Evolutionary conservation across 768 basidiomycete genomes (phyloP).

Genomic region (Kockovaella imperatae): DNA sequence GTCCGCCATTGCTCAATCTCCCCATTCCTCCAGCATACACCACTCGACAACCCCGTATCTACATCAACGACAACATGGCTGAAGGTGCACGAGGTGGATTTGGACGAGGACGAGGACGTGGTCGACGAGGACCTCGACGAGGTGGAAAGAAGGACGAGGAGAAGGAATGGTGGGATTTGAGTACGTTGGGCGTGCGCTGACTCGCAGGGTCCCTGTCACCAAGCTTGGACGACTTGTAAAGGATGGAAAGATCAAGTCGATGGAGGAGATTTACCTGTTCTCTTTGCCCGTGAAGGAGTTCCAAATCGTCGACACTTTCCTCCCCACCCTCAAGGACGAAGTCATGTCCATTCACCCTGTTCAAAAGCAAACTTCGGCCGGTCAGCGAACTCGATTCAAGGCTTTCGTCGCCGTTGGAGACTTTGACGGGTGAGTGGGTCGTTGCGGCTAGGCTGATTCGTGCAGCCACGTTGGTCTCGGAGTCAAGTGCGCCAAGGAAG

Average conservation of each 20-base stretch:
- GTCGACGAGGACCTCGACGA: constrained; percentile 74
- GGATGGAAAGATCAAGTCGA: constrained; percentile 99
- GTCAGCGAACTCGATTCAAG: constrained; percentile 99
- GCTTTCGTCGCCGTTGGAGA: constrained; percentile 99
- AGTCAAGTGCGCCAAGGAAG: constrained; percentile 99
- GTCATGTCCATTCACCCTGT: constrained; percentile 99
- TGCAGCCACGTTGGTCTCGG: constrained; percentile 83
- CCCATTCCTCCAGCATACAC: constrained; percentile 8
- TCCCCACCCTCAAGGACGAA: constrained; percentile 88
- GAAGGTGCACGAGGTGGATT: constrained; percentile 81
- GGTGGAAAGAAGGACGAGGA: constrained; percentile 99
- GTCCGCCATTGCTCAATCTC: constrained; percentile 2
- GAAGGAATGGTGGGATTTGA: constrained; percentile 80
- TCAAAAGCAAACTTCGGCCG: constrained; percentile 98
- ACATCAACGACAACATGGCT: constrained; percentile 40
- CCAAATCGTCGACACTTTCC: constrained; percentile 99
- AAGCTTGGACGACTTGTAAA: constrained; percentile 98
- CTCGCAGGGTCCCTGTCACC: constrained; percentile 82
- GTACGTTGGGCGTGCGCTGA: background rate
- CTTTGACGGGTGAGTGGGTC: constrained; percentile 60
- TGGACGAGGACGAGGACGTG: constrained; percentile 54
- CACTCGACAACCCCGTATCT: too few species aligned
- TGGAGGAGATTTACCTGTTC: constrained; percentile 99
- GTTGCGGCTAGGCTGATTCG: background rate
- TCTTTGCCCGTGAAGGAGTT: constrained; percentile 98